A percentile compares a stretch with the other conserved stretches of the same genome.
Evolutionary conservation across 495 filamentous ascomycete genomes (phyloP).

Genomic region (Pseudoneurospora amorphoporcata): DNA sequence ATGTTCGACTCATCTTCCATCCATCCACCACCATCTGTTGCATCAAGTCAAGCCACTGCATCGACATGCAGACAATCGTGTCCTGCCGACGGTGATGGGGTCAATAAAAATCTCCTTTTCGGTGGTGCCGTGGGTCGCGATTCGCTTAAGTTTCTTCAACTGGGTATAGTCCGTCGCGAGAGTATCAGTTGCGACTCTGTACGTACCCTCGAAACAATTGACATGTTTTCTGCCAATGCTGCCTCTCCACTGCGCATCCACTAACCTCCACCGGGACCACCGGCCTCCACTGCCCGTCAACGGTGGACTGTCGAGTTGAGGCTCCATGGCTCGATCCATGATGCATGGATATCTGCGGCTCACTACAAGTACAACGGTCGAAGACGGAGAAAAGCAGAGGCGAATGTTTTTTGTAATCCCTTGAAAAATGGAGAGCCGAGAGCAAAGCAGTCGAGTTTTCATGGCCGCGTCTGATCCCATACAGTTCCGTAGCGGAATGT

Average conservation of each 20-base stretch:
- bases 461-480: not conserved
- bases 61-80: not conserved
- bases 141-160: not conserved
- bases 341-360: not conserved
- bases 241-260: not conserved
- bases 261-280: not conserved
- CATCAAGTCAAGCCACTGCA: not conserved
- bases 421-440: not conserved
- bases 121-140: not conserved
- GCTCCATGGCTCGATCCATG: not conserved
- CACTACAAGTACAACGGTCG: not conserved
- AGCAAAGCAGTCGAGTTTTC: not conserved
- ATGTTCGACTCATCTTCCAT: not conserved
- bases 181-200: not conserved
- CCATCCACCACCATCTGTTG: not conserved
- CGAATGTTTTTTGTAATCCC: not conserved
- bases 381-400: not conserved
- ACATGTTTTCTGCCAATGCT: not conserved
- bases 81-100: not conserved
- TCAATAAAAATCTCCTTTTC: not conserved
- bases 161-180: not conserved
- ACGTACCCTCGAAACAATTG: not conserved
- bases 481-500: not conserved
- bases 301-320: not conserved
- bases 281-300: not conserved